A percentile compares a stretch with the other conserved stretches of the same genome.
phyloP scores from a whole-genome alignment of 2,329 filamentous ascomycete genomes.

The Fusarium chaquense region DNA sequence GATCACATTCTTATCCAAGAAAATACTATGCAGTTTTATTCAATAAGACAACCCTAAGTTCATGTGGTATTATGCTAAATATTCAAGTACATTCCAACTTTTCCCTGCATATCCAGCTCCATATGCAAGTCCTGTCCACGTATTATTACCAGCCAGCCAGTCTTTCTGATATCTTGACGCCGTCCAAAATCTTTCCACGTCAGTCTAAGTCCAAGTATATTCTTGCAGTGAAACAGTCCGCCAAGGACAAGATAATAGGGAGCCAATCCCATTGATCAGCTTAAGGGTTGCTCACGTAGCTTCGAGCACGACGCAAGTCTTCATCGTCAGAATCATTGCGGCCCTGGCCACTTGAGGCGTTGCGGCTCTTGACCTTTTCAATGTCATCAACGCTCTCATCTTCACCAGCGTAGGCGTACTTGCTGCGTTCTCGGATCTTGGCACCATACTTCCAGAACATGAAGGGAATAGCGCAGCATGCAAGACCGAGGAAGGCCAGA shows the following conservation, averaged over 20 bases:
- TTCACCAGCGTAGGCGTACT: slow-evolving; percentile 77
- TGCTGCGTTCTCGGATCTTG: slow-evolving; percentile 74
- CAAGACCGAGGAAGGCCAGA: slow-evolving; percentile 78
- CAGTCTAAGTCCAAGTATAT: slow-evolving; percentile 20
- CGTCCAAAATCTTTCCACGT: slow-evolving; percentile 1
- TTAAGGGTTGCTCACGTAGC: slow-evolving; percentile 62
- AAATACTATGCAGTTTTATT: slow-evolving; percentile 10
- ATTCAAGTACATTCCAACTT: slow-evolving; percentile 32
- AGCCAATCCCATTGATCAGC: neutral
- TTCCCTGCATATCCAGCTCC: slow-evolving; percentile 13
- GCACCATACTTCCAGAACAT: slow-evolving; percentile 84
- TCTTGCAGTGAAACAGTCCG: slow-evolving; percentile 1
- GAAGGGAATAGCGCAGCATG: slow-evolving; percentile 85
- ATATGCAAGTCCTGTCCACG: slow-evolving; percentile 22
- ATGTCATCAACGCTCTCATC: slow-evolving; percentile 56
- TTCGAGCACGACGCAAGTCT: slow-evolving; percentile 58
- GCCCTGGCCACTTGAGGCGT: slow-evolving; percentile 41
- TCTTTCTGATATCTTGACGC: too few species aligned
- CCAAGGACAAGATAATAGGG: neutral
- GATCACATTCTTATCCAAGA: slow-evolving; percentile 17
- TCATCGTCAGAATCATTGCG: slow-evolving; percentile 53
- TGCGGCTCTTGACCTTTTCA: slow-evolving; percentile 52
- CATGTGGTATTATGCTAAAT: slow-evolving; percentile 45
- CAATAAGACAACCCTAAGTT: slow-evolving; percentile 24
- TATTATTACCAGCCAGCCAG: slow-evolving; percentile 24